These are phyloP conservation scores for Mallotus japonicus DNA, from an alignment of 441 rosid genomes.

Conservation along the genomic window DNA sequence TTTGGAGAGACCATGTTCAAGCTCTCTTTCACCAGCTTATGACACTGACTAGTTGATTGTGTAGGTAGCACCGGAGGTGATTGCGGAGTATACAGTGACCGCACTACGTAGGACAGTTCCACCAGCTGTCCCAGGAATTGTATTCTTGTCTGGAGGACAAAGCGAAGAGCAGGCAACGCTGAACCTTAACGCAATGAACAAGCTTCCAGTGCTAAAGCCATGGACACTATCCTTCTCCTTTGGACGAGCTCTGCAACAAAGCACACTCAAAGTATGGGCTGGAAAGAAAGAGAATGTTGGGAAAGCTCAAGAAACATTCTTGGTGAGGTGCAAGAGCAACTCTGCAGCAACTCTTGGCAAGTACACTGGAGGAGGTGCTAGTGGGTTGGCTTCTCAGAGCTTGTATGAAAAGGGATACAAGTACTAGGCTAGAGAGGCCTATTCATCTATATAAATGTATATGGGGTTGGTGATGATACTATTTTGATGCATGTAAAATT, in stretches of 20 bases:
- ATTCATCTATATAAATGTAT: not conserved
- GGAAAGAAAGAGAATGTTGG: conserved; percentile 76
- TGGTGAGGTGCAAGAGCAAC: conserved; percentile 73
- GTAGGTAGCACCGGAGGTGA: conserved; percentile 66
- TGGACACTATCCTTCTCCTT: conserved; percentile 94
- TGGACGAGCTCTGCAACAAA: conserved; percentile 87
- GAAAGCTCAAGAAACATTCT: conserved; percentile 71
- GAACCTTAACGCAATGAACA: conserved; percentile 89
- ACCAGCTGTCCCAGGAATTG: conserved; percentile 83
- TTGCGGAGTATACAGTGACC: conserved; percentile 63
- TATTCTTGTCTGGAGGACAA: conserved; percentile 89
- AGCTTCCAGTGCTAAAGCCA: conserved; percentile 69
- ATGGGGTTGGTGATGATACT: not conserved
- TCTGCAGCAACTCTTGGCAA: conserved; percentile 87
- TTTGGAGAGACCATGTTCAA: no score
- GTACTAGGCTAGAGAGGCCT: conserved; percentile 40
- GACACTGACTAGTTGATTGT: not conserved
- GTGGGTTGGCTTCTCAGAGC: conserved; percentile 74
- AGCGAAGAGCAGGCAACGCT: conserved; percentile 86
- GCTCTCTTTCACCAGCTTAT: no score
- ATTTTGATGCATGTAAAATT: not conserved
- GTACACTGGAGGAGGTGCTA: conserved; percentile 46
- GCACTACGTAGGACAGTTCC: conserved; percentile 89
- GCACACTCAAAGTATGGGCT: conserved; percentile 88
- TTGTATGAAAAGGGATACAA: conserved; percentile 80